Conservation (phyloP, 1,284 basidiomycete species). For the Anthracocystis panici-leucophaei region DNA sequence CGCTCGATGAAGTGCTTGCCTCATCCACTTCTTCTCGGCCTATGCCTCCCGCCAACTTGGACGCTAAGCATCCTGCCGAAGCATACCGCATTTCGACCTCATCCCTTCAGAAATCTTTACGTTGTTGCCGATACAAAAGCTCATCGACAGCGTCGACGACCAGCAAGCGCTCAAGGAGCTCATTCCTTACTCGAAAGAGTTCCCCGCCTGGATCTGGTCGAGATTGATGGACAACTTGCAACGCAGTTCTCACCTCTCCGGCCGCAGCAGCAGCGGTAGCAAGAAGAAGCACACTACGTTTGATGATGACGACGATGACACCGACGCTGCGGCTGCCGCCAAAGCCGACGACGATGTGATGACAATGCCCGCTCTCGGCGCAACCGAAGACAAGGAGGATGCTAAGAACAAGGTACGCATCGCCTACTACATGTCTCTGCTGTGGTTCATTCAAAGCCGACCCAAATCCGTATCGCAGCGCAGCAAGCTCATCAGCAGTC, state of each 20-base stretch:
- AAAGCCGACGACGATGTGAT: slow-evolving; percentile 23
- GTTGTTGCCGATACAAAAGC: slow-evolving; percentile 49
- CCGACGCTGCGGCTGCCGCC: not conserved
- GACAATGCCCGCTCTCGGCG: slow-evolving; percentile 49
- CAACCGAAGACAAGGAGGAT: slow-evolving; percentile 49
- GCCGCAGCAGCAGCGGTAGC: slow-evolving; percentile 6
- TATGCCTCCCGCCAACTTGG: slow-evolving; percentile 60
- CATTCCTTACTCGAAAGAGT: slow-evolving; percentile 39
- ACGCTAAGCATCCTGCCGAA: slow-evolving; percentile 60
- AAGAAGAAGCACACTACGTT: slow-evolving; percentile 39
- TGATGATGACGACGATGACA: slow-evolving; percentile 36
- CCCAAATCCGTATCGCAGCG: slow-evolving; percentile 42
- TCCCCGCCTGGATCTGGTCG: slow-evolving; percentile 47
- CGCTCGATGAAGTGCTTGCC: slow-evolving; percentile 52
- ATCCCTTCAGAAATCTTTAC: slow-evolving; percentile 53
- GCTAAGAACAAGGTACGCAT: slow-evolving; percentile 48
- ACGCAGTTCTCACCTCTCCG: slow-evolving; percentile 41
- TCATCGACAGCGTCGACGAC: slow-evolving; percentile 42
- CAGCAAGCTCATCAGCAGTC: slow-evolving; percentile 31
- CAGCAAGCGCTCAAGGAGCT: slow-evolving; percentile 34
- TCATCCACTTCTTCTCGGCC: slow-evolving; percentile 55
- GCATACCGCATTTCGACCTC: slow-evolving; percentile 61
- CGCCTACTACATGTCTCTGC: slow-evolving; percentile 50
- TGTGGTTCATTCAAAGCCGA: slow-evolving; percentile 36
- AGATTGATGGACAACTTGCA: slow-evolving; percentile 45